Base-by-base conservation (phyloP, 106 monocot genomes). In the Phalaenopsis aphrodite region DNA sequence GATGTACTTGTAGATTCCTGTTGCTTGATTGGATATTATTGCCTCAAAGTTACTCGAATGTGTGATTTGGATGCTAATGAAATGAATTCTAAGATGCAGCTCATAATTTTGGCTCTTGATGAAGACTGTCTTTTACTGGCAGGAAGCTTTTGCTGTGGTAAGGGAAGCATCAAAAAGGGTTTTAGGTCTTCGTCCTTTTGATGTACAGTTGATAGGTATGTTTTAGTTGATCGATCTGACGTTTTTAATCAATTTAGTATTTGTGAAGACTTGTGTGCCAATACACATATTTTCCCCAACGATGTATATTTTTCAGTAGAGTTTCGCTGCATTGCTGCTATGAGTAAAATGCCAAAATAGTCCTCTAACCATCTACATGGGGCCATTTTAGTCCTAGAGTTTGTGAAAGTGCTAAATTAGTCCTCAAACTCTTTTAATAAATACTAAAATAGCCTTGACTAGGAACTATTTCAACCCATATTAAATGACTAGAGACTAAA, bases 101-200 rank as follows among this genome's bases (percentile, higher is more conserved):
- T 74, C 74, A 74, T 74, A 74, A 42, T 42, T 6, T 74, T 42
- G n/a, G 42, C 12, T 74, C 2, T 73, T 15, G 0, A 5, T 43
- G 19, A 45, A 6, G 4, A 45, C 17, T 74, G 39, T n/a, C 69
- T 30, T 42, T 86, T 77, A 47, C 72, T 80, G 64, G 42, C 83
- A 98, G 94, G 94, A 98, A 92, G 97, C 94, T 83, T 98, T 98
- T 91, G 87, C 94, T 74, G 86, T 94, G 16, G 94, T 98, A 56
- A 94, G 97, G 84, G 97, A 98, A 67, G 97, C 91, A 80, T 98
- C 97, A 15, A 94, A 88, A 79, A 92, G 97, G 86, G 90, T 98
- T 80, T 82, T 98, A 72, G 97, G 97, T 30, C 90, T 98, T 77
- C 94, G 97, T 17, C 97, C 94, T 56, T 98, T 98, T 81, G 97